Evolutionary conservation across 805 yeast genomes (phyloP).

Genomic region (Saccharomyces eubayanus): DNA sequence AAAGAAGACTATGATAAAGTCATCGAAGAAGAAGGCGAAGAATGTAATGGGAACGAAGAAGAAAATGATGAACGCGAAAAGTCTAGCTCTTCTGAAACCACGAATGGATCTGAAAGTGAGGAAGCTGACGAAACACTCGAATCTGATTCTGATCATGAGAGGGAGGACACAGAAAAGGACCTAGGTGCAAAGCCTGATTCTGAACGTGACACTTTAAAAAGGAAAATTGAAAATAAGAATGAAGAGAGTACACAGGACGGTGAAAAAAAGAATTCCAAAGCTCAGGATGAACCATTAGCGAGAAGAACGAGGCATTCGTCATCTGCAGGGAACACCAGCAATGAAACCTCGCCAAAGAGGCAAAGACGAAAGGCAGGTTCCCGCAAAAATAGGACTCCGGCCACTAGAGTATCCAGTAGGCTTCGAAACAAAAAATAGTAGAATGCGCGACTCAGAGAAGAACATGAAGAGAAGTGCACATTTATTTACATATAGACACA

Average conservation of each 20-base stretch:
- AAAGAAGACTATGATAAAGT: slow-evolving; percentile 5
- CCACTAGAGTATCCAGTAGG: slow-evolving; percentile 26
- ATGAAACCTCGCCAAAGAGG: slow-evolving; percentile 15
- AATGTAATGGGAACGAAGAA: slow-evolving; percentile 4
- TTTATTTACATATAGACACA: neutral
- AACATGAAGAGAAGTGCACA: neutral
- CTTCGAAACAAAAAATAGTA: slow-evolving; percentile 22
- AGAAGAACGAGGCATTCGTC: slow-evolving; percentile 21
- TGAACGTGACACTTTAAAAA: neutral
- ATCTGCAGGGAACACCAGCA: slow-evolving; percentile 4
- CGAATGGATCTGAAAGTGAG: slow-evolving; percentile 1
- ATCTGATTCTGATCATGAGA: neutral
- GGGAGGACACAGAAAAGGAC: neutral
- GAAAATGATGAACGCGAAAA: slow-evolving; percentile 8
- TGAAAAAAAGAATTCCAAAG: slow-evolving; percentile 7
- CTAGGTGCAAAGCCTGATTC: neutral
- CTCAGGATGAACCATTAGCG: slow-evolving; percentile 14
- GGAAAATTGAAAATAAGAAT: neutral
- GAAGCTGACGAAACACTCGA: slow-evolving; percentile 5
- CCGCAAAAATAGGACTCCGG: neutral
- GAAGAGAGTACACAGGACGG: slow-evolving; percentile 1
- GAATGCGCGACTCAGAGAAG: neutral
- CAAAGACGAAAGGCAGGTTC: slow-evolving; percentile 10
- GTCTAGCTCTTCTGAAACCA: slow-evolving; percentile 3
- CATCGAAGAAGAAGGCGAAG: slow-evolving; percentile 4